Evolutionary conservation across 2,329 filamentous ascomycete genomes (phyloP).

Genomic region (Fusarium sulawesiense): DNA sequence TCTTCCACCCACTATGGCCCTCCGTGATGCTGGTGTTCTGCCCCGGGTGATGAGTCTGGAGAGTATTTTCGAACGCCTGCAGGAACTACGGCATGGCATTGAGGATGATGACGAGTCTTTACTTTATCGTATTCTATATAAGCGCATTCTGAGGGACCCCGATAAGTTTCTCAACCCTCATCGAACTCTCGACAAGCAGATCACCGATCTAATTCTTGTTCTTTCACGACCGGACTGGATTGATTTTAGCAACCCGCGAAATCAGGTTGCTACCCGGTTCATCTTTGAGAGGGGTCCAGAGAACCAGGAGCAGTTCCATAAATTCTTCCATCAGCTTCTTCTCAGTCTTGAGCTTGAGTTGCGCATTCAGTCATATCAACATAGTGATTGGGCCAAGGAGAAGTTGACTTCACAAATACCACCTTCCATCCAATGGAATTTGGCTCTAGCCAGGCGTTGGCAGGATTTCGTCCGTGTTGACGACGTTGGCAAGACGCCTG

Average conservation of each 20-base stretch:
- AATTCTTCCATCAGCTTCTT: constrained; percentile 82
- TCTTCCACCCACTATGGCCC: constrained; percentile 65
- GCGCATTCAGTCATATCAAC: constrained; percentile 72
- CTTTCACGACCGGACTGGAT: constrained; percentile 78
- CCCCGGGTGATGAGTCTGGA: constrained; percentile 71
- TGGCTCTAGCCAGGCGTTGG: constrained; percentile 80
- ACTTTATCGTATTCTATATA: constrained; percentile 74
- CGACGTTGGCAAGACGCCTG: constrained; percentile 64
- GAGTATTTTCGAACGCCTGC: constrained; percentile 68
- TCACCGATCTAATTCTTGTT: constrained; percentile 76
- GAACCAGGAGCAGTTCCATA: constrained; percentile 68
- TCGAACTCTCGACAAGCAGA: constrained; percentile 75
- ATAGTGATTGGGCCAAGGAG: constrained; percentile 72
- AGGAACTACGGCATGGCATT: constrained; percentile 66
- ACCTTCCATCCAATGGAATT: constrained; percentile 76
- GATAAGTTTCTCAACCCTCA: constrained; percentile 71
- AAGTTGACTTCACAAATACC: constrained; percentile 73
- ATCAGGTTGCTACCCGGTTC: constrained; percentile 79
- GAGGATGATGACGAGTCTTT: constrained; percentile 68
- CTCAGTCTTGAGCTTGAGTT: constrained; percentile 78
- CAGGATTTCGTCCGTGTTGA: constrained; percentile 76
- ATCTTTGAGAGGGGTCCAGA: constrained; percentile 70
- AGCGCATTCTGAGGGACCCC: constrained; percentile 73
- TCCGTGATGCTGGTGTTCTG: constrained; percentile 67
- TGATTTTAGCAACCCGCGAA: constrained; percentile 75